Percentiles rank a stretch among this genome's conserved stretches.
Conservation (phyloP, 73 alveolate genomes). For the Blepharisma stoltei region DNA sequence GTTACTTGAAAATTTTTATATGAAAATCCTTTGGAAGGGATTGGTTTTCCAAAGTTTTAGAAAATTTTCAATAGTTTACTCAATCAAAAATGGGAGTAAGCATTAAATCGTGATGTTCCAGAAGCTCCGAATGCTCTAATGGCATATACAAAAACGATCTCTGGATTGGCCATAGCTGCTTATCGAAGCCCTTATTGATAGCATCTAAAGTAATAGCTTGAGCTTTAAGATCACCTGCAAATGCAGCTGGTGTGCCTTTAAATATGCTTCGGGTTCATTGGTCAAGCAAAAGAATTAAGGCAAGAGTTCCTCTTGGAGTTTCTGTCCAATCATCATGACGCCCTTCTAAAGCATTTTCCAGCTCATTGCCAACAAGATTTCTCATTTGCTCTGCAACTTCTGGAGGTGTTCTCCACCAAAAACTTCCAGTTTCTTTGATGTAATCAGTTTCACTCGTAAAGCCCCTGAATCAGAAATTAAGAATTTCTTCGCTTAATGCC, state of each 20-base stretch:
- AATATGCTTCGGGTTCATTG: slow-evolving; percentile 52
- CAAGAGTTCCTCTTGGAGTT: slow-evolving; percentile 41
- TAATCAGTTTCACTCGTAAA: neutral
- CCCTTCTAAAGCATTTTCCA: slow-evolving; percentile 32
- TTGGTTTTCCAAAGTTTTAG: no score
- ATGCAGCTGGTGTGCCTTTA: slow-evolving; percentile 41
- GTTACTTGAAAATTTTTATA: no score
- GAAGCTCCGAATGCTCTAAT: slow-evolving; percentile 47
- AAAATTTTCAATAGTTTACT: no score
- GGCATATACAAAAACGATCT: slow-evolving; percentile 41
- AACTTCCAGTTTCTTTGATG: neutral
- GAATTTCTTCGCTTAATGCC: slow-evolving; percentile 9
- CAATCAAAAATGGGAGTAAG: no score
- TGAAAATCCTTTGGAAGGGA: no score
- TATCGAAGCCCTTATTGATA: slow-evolving; percentile 30
- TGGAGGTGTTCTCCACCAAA: slow-evolving; percentile 34
- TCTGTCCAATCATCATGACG: slow-evolving; percentile 44
- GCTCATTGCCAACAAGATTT: slow-evolving; percentile 23
- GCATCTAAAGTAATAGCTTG: slow-evolving; percentile 28
- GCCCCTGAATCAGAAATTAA: slow-evolving; percentile 45
- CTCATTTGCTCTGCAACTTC: slow-evolving; percentile 35
- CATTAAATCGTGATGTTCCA: slow-evolving; percentile 19
- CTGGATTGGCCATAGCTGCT: slow-evolving; percentile 31
- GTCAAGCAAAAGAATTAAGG: slow-evolving; percentile 49
- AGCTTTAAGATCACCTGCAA: slow-evolving; percentile 46